Base-by-base conservation (phyloP, 306 rosid genomes). In the Cucurbita argyrosperma region DNA sequence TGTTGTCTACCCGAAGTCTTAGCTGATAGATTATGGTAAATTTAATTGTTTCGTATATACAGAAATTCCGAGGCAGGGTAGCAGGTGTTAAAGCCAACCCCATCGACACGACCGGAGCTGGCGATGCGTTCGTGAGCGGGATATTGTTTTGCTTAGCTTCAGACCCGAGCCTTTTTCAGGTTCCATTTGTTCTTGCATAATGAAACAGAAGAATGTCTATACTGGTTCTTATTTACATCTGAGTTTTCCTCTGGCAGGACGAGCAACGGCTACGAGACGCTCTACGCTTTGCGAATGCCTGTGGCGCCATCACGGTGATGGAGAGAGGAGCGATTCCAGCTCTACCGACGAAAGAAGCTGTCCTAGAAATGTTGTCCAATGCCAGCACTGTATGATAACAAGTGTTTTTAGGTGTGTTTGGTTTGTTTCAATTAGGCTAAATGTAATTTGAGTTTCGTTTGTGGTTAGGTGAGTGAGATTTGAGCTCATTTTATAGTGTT, bases 31-130 rank as follows among this genome's bases (percentile, higher is more conserved):
- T 30, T 30, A 30, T 30, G 35, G 35, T 30, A 30, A 30, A 30
- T 30, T 30, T 30, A 30, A 30, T 30, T 3, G 2, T 30, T 30
- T 30, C 35, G 35, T 30, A 3, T 30, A 18, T 54, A 38, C 84
- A 95, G 99, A 85, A 79, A 56, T 95, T 89, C 67, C 83, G 50
- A 67, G 99, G 99, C 53, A 91, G 90, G 74, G 96, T 95, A 62
- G 65, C 58, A 9, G 97, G 97, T 60, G 84, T 88, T 30, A 84
- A 88, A 83, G 97, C 86, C 40, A 85, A 82, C 76, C 72, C 96
- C 5, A 83, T 89, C 4, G 99, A 95, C 85, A 95, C 99, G 72
- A 95, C 97, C 0, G 99, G 99, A 42, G 99, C 99, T 5, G 99
- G 99, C 1, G 99, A 95, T 80, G 87, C 99, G 42, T 95, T 95